Evolutionary conservation across 306 rosid species (phyloP), one percentile per base, ranked within the genome.

Genomic region (Gleditsia sinensis): DNA sequence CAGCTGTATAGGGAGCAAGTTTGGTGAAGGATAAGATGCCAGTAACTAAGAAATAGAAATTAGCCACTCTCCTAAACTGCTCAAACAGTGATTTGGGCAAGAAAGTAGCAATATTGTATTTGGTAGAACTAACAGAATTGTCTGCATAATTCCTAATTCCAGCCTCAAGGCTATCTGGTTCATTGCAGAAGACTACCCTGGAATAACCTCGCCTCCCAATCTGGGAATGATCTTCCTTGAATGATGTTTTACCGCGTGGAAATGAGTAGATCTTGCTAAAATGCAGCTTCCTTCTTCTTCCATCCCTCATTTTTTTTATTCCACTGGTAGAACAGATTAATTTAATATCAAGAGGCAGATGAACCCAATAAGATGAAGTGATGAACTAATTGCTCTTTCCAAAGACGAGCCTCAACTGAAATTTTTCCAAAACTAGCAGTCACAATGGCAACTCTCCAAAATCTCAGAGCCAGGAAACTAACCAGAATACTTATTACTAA

Each of bases 11-110:
- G 27, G 98, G 97, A 78, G 98, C 86, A 79, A 94, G 89, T 16
- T 85, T 64, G 50, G 97, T 94, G 75, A 94, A 87, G 27, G 98
- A 82, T 56, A 94, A 87, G 74, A 69, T 23, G 6, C 98, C 98
- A 80, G 62, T 65, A 9, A 94, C 90, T 78, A 94, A 81, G 68
- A 94, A 94, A 80, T n/a, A 94, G 80, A 94, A 94, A 78, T 94
- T 94, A 45, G 98, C 98, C 40, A 90, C 97, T 73, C 98, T 91
- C 86, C 98, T 91, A 65, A 94, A 94, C 85, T 94, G 98, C 88
- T 94, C 98, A 86, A 94, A 94, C 88, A 94, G 85, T 19, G 97
- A 88, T 67, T 91, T 94, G 0, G 98, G 98, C 74, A 94, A 66
- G 88, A 94, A 94, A 82, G 86, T 89, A 25, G 88, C 90, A 23